These are phyloP conservation scores for Nannochloris sp. DNA, from an alignment of 139 green algal species.

Conservation along the genomic window DNA sequence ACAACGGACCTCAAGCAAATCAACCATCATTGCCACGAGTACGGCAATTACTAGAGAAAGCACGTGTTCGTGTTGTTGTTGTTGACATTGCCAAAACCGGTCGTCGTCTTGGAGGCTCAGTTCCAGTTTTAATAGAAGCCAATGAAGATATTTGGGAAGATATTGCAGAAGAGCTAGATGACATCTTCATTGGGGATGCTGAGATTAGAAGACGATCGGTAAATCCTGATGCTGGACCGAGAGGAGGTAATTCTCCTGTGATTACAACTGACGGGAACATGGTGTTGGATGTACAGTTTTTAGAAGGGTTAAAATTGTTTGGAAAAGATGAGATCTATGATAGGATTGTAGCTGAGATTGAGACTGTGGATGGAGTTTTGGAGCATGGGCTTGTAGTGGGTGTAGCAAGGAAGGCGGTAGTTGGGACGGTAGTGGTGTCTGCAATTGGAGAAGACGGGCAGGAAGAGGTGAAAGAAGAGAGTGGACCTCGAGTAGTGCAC, in stretches of 20 bases:
- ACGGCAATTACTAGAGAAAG: neutral
- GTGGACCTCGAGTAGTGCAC: too few relatives aligned
- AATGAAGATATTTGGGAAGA: slow-evolving; percentile 60
- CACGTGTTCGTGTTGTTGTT: slow-evolving; percentile 6
- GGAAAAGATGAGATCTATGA: slow-evolving; percentile 39
- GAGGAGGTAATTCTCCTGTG: slow-evolving; percentile 27
- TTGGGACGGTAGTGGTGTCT: neutral
- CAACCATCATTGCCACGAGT: slow-evolving; percentile 18
- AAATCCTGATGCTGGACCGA: slow-evolving; percentile 4
- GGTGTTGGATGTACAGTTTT: slow-evolving; percentile 40
- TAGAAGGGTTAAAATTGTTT: slow-evolving; percentile 54
- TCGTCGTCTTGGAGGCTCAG: slow-evolving; percentile 35
- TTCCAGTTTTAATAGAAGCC: slow-evolving; percentile 63
- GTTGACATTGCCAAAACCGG: neutral
- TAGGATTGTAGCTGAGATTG: slow-evolving; percentile 38
- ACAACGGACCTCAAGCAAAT: slow-evolving; percentile 3
- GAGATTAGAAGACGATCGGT: slow-evolving; percentile 61
- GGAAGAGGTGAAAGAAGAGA: neutral
- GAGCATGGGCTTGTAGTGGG: slow-evolving; percentile 43
- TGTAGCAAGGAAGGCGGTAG: slow-evolving; percentile 5
- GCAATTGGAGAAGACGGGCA: slow-evolving; percentile 1
- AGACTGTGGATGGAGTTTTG: slow-evolving; percentile 41
- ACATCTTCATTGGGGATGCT: slow-evolving; percentile 75
- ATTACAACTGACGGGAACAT: slow-evolving; percentile 21
- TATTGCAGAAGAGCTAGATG: slow-evolving; percentile 66